Base-by-base conservation (phyloP, 106 monocot species). In the Narthecium ossifragum region DNA sequence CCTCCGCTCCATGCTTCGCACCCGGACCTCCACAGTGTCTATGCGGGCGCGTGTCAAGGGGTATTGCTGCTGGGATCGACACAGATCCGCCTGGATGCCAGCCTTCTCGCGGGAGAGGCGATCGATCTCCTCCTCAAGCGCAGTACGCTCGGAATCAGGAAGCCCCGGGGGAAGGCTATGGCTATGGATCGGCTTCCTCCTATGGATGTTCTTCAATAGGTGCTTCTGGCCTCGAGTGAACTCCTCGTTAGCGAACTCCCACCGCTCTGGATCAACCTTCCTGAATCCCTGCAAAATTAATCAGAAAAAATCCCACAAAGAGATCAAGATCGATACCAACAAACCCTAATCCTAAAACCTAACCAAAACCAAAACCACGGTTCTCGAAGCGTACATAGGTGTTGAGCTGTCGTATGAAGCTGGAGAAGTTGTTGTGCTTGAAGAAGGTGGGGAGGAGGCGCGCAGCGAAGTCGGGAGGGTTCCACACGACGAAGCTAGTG, bases 371-470 rank as follows among this genome's bases (percentile, higher is more conserved):
- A n/a, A n/a, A n/a, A n/a, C n/a, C n/a, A n/a, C n/a, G n/a, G n/a
- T n/a, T n/a, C n/a, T n/a, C n/a, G n/a, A n/a, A n/a, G 29, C 18
- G 31, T 69, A 91, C 93, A 50, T 94, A 94, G 56, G 93, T 94
- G 58, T 94, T 94, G 72, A 94, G 93, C 80, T 94, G 93, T 20
- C 93, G 85, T 60, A 94, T 85, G 85, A 94, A 94, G 77, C 88
- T 89, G 77, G 93, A 88, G 80, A 89, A 89, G 61, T 94, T 94
- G 70, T 70, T 94, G 85, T 94, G 93, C 78, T 94, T 94, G 82
- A 94, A 94, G 60, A 85, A 94, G 65, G 72, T 70, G 27, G 93
- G 93, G 41, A 94, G 85, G 27, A 94, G 82, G 34, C 69, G 60
- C 32, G 85, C 67, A 29, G 85, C 74, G 75, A 94, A 94, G 13